These are phyloP conservation scores for Ophiostoma ips DNA, from an alignment of 2,329 filamentous ascomycete species.

Conservation along the genomic window DNA sequence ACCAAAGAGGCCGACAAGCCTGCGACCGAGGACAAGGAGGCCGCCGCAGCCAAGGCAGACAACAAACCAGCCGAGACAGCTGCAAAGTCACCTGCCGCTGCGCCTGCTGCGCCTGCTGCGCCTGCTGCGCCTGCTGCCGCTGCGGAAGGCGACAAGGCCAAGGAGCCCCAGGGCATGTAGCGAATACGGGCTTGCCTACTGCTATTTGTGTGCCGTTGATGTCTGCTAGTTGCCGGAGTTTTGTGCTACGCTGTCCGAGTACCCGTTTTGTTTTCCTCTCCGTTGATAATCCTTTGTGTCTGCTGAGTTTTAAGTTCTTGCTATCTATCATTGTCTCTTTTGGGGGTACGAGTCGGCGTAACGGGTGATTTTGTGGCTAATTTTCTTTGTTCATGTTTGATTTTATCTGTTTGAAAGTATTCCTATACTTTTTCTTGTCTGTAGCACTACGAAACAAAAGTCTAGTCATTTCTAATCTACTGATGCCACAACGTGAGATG, in stretches of 20 bases:
- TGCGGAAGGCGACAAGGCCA: background rate
- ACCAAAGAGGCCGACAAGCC: background rate
- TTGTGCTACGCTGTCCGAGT: background rate
- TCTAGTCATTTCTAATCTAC: too few relatives aligned
- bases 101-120: background rate
- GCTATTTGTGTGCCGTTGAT: too few relatives aligned
- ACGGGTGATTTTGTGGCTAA: background rate
- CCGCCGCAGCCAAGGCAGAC: constrained; percentile 3
- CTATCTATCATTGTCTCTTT: background rate
- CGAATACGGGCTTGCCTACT: too few relatives aligned
- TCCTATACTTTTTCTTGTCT: background rate
- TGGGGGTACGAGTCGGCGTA: constrained; percentile 1
- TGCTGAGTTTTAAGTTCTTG: constrained; percentile 7
- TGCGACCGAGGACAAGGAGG: constrained; percentile 7
- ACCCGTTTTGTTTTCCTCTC: background rate
- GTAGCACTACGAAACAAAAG: too few relatives aligned
- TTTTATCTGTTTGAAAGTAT: background rate
- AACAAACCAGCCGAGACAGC: background rate
- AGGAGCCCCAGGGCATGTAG: background rate
- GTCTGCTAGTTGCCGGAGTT: too few relatives aligned
- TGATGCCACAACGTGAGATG: too few relatives aligned
- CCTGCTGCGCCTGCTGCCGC: background rate
- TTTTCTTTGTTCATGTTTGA: background rate
- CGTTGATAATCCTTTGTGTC: background rate
- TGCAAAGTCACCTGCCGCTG: background rate